Percentiles rank a stretch among this genome's conserved stretches.
Evolutionary conservation across 2,329 filamentous ascomycete species (phyloP).

Genomic region (Ampelomyces quisqualis): DNA sequence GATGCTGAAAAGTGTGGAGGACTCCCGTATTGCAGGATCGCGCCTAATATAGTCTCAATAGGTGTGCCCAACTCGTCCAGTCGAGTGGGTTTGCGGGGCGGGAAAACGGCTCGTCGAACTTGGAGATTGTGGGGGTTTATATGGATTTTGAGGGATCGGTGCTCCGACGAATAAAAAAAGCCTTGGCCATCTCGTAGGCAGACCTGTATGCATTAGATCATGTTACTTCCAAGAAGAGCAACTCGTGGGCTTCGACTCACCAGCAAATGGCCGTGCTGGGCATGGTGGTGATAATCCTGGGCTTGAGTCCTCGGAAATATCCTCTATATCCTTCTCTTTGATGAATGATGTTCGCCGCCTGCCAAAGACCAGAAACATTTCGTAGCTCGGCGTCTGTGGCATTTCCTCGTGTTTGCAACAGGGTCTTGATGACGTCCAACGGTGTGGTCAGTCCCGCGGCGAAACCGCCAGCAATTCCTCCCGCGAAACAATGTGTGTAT

Average conservation of each 20-base stretch:
- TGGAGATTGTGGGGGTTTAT: constrained; percentile 11
- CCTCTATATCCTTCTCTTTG: constrained; percentile 79
- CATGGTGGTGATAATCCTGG: constrained; percentile 93
- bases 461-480: constrained; percentile 88
- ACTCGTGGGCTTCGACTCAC: constrained; percentile 59
- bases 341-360: constrained; percentile 79
- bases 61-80: constrained; percentile 12
- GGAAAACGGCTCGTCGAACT: constrained; percentile 5
- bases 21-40: constrained; percentile 14
- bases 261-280: constrained; percentile 99
- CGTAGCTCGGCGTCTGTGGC: constrained; percentile 78
- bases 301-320: constrained; percentile 91
- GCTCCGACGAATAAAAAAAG: constrained; percentile 59
- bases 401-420: constrained; percentile 88
- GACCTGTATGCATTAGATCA: constrained; percentile 48
- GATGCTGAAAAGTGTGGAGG: constrained; percentile 21
- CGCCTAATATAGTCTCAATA: constrained; percentile 14
- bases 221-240: not conserved
- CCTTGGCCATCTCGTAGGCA: constrained; percentile 68
- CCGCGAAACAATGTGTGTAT: constrained; percentile 87
- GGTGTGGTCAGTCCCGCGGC: constrained; percentile 93
- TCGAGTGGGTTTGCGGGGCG: constrained; percentile 3
- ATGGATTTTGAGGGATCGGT: constrained; percentile 30
- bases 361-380: constrained; percentile 77
- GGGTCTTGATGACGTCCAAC: constrained; percentile 96